phyloP scores from a whole-genome alignment of 2,329 filamentous ascomycete species.

The Raffaelea albimanens region DNA sequence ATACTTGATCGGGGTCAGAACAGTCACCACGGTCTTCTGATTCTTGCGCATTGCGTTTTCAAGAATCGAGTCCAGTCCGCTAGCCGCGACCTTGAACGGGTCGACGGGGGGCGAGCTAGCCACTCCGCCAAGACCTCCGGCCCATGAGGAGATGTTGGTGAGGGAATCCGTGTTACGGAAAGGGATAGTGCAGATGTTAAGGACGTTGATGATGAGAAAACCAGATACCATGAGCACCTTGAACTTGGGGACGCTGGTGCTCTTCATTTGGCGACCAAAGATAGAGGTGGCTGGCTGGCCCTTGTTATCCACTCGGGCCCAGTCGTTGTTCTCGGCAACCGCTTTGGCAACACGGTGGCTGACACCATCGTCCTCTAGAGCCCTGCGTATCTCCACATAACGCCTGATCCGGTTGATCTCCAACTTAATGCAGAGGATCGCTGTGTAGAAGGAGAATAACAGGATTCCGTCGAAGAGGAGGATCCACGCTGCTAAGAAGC shows the following conservation, averaged over 20 bases:
- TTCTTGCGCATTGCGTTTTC: conserved; percentile 57
- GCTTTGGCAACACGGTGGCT: conserved; percentile 85
- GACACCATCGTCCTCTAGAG: conserved; percentile 93
- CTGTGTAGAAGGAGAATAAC: conserved; percentile 95
- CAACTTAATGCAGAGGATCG: conserved; percentile 95
- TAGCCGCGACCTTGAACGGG: conserved; percentile 92
- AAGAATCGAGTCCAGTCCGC: conserved; percentile 73
- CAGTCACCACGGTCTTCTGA: conserved; percentile 66
- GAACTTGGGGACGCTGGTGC: conserved; percentile 89
- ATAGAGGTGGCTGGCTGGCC: conserved; percentile 49
- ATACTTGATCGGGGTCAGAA: conserved; percentile 92
- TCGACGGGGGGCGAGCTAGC: conserved; percentile 74
- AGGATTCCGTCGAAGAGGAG: conserved; percentile 91
- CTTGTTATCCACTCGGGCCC: conserved; percentile 55
- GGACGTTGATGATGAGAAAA: conserved; percentile 79
- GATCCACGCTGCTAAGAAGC: conserved; percentile 96
- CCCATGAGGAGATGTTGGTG: conserved; percentile 42
- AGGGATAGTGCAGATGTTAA: conserved; percentile 84
- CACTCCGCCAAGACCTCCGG: conserved; percentile 48
- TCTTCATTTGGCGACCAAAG: conserved; percentile 79
- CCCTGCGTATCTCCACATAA: conserved; percentile 83
- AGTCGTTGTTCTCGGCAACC: conserved; percentile 83
- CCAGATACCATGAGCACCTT: conserved; percentile 95
- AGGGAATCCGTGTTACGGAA: conserved; percentile 59
- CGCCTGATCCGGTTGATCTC: conserved; percentile 98